These are phyloP conservation scores for Phytopythium montanum DNA, from an alignment of 352 stramenopile species.

Conservation along the genomic window DNA sequence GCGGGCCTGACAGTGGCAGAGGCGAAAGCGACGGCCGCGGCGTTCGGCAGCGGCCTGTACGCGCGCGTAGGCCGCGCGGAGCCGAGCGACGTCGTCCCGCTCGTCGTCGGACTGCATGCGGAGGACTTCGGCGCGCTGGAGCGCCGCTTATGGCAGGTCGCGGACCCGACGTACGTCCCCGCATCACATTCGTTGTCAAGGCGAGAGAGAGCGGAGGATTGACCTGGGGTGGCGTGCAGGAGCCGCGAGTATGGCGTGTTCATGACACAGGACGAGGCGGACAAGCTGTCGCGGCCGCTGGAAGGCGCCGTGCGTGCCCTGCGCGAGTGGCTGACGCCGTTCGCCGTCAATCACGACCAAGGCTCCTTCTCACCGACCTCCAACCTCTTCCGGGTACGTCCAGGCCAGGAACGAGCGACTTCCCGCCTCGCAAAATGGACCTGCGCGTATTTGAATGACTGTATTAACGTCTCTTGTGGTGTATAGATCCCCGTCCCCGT, in stretches of 20 bases:
- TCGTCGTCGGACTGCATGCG: conserved; percentile 49
- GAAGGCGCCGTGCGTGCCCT: conserved; percentile 43
- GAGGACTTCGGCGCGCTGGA: conserved; percentile 52
- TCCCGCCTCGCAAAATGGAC: neutral
- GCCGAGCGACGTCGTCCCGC: conserved; percentile 37
- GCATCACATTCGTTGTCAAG: neutral
- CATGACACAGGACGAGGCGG: conserved; percentile 33
- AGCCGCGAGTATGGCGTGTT: conserved; percentile 48
- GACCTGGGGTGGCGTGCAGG: conserved; percentile 17
- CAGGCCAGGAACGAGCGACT: neutral
- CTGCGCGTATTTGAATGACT: neutral
- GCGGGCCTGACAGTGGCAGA: neutral
- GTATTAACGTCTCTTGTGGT: neutral
- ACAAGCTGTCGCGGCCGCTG: conserved; percentile 39
- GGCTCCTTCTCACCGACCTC: conserved; percentile 39
- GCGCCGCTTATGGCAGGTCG: conserved; percentile 43
- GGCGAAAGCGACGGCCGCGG: neutral
- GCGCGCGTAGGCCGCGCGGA: conserved; percentile 20
- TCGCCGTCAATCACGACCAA: conserved; percentile 11
- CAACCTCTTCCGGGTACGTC: conserved; percentile 22
- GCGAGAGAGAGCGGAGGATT: neutral
- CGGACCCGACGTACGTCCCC: conserved; percentile 45
- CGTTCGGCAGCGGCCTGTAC: conserved; percentile 36
- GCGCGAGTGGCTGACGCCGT: conserved; percentile 35
- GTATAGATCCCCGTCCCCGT: conserved; percentile 6